Evolutionary conservation across 495 filamentous ascomycete species (phyloP), one percentile per base, ranked within the genome.

Genomic region (Penicillium fimorum): DNA sequence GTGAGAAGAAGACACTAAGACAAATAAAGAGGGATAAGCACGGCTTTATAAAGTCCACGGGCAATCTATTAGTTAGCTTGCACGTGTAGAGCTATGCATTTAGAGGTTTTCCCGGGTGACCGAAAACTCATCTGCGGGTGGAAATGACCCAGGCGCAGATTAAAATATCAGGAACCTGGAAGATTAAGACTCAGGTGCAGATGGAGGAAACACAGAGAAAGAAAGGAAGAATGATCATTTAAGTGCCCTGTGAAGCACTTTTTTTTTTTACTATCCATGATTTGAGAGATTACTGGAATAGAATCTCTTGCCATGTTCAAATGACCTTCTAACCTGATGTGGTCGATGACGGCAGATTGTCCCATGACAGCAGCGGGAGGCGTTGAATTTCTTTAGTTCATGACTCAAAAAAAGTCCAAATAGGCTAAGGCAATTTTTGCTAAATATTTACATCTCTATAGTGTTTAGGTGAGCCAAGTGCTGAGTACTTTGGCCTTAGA

Each of bases 41-140:
- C 33, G 24, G 38, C 33, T 41, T 64, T 64, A 64, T 67, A 62
- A 67, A 67, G 49, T 32, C 38, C 32, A 37, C 32, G 6, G 27
- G 13, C 15, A 18, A 18, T 24, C 48, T 22, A 17, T 11, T 6
- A 47, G 27, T 24, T 24, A 20, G 9, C 40, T 42, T 44, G 33
- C 61, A 58, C 56, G 51, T 64, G 56, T 33, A 35, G 18, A 48
- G 61, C 41, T 27, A 27, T 15, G 13, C 47, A 59, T 38, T 13
- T 1, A 37, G 18, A 45, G 18, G 18, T 4, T 12, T 33, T 30
- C 40, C 48, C 48, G 33, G 37, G 48, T 50, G 48, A 52, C 50
- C 42, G 8, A 46, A 37, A 9, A 29, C 41, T 48, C 53, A 48
- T 40, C 27, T 55, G 33, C 13, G 24, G 7, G 44, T 27, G 15